A percentile compares a stretch with the other conserved stretches of the same genome.
Evolutionary conservation across 2,329 filamentous ascomycete genomes (phyloP).

Genomic region (Claviceps sorghi): DNA sequence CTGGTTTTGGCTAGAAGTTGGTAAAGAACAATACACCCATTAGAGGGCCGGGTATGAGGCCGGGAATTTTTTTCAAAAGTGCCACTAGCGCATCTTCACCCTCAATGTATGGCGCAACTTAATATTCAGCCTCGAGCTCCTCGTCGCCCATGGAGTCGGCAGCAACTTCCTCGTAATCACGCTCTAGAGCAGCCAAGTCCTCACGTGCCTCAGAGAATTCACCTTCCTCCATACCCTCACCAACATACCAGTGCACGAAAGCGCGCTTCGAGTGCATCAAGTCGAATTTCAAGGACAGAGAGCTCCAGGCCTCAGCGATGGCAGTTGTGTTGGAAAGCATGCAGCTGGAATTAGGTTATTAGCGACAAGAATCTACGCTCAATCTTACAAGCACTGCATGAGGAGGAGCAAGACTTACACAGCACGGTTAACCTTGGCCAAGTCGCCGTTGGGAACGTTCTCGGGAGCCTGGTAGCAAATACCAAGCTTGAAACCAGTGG

Average conservation of each 20-base stretch:
- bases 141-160: conserved; percentile 85
- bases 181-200: conserved; percentile 93
- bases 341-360: conserved; percentile 42
- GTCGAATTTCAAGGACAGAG: conserved; percentile 94
- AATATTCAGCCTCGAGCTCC: conserved; percentile 85
- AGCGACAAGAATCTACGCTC: conserved; percentile 8
- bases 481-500: conserved; percentile 99
- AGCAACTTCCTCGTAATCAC: conserved; percentile 97
- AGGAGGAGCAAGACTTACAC: conserved; percentile 50
- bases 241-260: conserved; percentile 99
- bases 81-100: conserved; percentile 4
- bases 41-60: conserved; percentile 12
- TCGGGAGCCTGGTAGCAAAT: conserved; percentile 99
- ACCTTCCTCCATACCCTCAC: conserved; percentile 99
- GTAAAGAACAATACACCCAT: conserved; percentile 25
- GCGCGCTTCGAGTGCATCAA: conserved; percentile 99
- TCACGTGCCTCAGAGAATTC: conserved; percentile 99
- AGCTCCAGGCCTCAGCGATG: conserved; percentile 95
- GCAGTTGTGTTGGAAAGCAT: conserved; percentile 99
- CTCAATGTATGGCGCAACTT: conserved; percentile 20
- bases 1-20: conserved; percentile 20
- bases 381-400: not conserved
- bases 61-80: conserved; percentile 10
- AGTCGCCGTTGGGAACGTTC: conserved; percentile 90
- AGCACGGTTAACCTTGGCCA: conserved; percentile 95